A percentile compares a stretch with the other conserved stretches of the same genome.
phyloP scores from a whole-genome alignment of 176 grass and related monocot genomes.

The Oryza punctata region DNA sequence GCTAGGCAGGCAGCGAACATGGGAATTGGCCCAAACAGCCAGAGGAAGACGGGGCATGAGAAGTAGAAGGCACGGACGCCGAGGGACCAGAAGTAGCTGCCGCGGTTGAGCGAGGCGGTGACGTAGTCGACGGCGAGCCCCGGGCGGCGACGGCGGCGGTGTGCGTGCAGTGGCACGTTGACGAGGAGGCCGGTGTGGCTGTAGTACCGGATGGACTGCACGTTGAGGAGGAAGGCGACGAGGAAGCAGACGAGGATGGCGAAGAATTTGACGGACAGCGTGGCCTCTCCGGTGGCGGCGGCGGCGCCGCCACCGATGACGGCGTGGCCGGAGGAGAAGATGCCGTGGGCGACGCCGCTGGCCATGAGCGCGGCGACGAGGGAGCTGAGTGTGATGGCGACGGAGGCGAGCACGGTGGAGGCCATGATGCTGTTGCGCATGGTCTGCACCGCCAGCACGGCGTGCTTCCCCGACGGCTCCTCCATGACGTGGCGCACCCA shows the following conservation, averaged over 20 bases:
- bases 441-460: slow-evolving; percentile 58
- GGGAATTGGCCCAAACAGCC: slow-evolving; percentile 66
- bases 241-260: slow-evolving; percentile 80
- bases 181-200: slow-evolving; percentile 70
- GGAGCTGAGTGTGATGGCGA: slow-evolving; percentile 62
- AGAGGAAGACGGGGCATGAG: slow-evolving; percentile 69
- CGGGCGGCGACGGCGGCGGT: slow-evolving; percentile 11
- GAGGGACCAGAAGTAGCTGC: slow-evolving; percentile 72
- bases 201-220: slow-evolving; percentile 88
- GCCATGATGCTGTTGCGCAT: slow-evolving; percentile 55
- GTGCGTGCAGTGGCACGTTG: slow-evolving; percentile 50
- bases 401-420: slow-evolving; percentile 63
- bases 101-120: slow-evolving; percentile 49
- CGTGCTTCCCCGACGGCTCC: slow-evolving; percentile 61
- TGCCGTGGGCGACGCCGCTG: slow-evolving; percentile 1
- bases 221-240: slow-evolving; percentile 76
- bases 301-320: slow-evolving; percentile 39
- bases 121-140: slow-evolving; percentile 46
- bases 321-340: slow-evolving; percentile 38
- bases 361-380: slow-evolving; percentile 59
- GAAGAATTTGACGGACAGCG: slow-evolving; percentile 64
- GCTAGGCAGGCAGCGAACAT: slow-evolving; percentile 42
- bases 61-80: slow-evolving; percentile 64
- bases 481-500: slow-evolving; percentile 74
- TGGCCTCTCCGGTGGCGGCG: neutral